phyloP scores from a whole-genome alignment of 768 basidiomycete species.

The Rhizopogon vesiculosus region DNA sequence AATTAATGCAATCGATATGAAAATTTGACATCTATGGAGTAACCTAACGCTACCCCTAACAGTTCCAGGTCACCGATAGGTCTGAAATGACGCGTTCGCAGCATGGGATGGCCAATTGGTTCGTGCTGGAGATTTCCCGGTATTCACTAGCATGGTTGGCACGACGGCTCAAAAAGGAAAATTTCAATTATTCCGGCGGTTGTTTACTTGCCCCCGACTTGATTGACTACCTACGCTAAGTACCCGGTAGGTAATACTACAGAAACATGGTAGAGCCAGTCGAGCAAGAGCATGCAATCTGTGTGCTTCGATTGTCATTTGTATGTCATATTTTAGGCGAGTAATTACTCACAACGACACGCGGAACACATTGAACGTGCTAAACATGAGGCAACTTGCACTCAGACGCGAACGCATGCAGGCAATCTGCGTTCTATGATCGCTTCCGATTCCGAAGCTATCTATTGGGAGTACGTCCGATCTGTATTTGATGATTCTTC shows the following conservation, averaged over 20 bases:
- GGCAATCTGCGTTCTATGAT: slow-evolving; percentile 14
- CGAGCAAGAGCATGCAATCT: too few species aligned
- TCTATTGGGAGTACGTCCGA: slow-evolving; percentile 13
- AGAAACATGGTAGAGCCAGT: too few species aligned
- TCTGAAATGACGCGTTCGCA: background rate
- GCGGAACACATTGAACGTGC: slow-evolving; percentile 22
- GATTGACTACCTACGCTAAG: too few species aligned
- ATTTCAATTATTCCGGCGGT: too few species aligned
- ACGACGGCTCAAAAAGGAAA: too few species aligned
- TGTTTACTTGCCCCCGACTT: too few species aligned
- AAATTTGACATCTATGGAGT: background rate
- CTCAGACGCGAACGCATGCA: slow-evolving; percentile 12
- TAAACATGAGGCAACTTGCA: slow-evolving; percentile 22
- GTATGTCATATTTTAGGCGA: slow-evolving; percentile 8
- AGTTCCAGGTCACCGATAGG: background rate
- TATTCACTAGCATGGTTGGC: too few species aligned
- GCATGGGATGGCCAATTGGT: too few species aligned
- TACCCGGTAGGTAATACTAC: too few species aligned
- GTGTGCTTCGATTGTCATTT: too few species aligned
- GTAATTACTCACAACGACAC: slow-evolving; percentile 26
- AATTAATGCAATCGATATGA: background rate
- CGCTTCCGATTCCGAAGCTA: slow-evolving; percentile 19
- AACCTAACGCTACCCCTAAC: background rate
- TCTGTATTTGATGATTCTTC: slow-evolving; percentile 18
- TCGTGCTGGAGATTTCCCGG: too few species aligned